These are phyloP conservation scores for Parmales sp. DNA, from an alignment of 108 stramenopile genomes.

Conservation along the genomic window DNA sequence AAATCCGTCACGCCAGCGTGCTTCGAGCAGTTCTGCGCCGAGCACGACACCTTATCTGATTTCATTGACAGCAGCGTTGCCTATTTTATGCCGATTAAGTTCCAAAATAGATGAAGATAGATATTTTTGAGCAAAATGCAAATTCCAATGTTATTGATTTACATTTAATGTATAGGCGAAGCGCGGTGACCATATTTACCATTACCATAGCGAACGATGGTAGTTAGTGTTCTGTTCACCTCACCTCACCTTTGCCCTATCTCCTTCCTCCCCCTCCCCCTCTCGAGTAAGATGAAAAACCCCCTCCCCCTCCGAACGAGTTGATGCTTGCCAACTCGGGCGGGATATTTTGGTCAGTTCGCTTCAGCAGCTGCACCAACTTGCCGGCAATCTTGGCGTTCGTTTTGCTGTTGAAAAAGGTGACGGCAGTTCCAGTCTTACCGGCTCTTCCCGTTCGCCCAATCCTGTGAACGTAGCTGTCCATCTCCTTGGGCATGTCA, in stretches of 20 bases:
- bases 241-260: too few species aligned
- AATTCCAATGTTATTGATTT: too few species aligned
- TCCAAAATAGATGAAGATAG: too few species aligned
- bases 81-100: too few species aligned
- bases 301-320: conserved; percentile 23
- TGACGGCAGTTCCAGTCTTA: conserved; percentile 80
- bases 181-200: too few species aligned
- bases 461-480: conserved; percentile 92
- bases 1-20: background rate
- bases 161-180: too few species aligned
- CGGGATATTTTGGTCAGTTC: conserved; percentile 75
- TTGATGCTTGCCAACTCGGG: conserved; percentile 71
- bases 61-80: background rate
- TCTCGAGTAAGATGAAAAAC: conserved; percentile 17
- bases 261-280: conserved; percentile 50
- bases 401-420: conserved; percentile 78
- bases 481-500: conserved; percentile 69
- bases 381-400: conserved; percentile 78
- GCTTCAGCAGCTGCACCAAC: conserved; percentile 63
- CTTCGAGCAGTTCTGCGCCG: conserved; percentile 9
- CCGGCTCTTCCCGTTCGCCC: conserved; percentile 99
- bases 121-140: too few species aligned
- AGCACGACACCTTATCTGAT: background rate
- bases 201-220: too few species aligned
- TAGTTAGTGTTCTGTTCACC: too few species aligned